Base-by-base conservation (phyloP, 305 asterid genomes). In the Fraxinus sp. region DNA sequence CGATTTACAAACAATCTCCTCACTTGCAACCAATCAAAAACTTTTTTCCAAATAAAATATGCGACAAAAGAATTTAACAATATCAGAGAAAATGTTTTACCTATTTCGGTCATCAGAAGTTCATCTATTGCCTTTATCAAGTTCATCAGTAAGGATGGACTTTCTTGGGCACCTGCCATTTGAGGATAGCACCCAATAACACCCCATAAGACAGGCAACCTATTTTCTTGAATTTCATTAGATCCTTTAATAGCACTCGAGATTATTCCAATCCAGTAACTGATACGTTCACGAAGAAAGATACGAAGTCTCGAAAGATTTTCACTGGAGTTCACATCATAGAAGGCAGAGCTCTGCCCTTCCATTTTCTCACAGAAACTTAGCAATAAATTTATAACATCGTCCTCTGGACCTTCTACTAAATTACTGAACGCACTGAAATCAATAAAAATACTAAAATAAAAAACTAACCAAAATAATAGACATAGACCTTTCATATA, bases 391-490 rank as follows among this genome's bases (percentile, higher is more conserved):
- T 89, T 44, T 35, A 95, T 78, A 80, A 88, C 94, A 78, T 91
- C 97, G 76, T 91, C 98, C 76, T 86, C 89, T 68, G 77, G 91
- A 57, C 83, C 80, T 78, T 89, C 93, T 78, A 92, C 82, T 82
- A 92, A 91, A 84, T 92, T 91, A 85, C 86, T 86, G 83, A 94
- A 88, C 33, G 97, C 94, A 83, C 99, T 96, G 97, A 91, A 90
- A 88, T 79, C 82, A 82, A 82, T 74, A 73, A 77, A 68, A 83
- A 59, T 85, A 79, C 71, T 83, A 80, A 74, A 85, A 84, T 77
- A 44, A 78, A 46, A 77, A 57, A 83, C 6, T 68, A 33, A 62
- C 33, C 28, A 57, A 76, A 55, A 55, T n/a, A 37, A 9, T 68
- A 52, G 30, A 35, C 32, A 66, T 1, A 22, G 37, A 16, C 41